Evolutionary conservation across 2,329 filamentous ascomycete genomes (phyloP).

Genomic region (Trichoderma endophyticum): DNA sequence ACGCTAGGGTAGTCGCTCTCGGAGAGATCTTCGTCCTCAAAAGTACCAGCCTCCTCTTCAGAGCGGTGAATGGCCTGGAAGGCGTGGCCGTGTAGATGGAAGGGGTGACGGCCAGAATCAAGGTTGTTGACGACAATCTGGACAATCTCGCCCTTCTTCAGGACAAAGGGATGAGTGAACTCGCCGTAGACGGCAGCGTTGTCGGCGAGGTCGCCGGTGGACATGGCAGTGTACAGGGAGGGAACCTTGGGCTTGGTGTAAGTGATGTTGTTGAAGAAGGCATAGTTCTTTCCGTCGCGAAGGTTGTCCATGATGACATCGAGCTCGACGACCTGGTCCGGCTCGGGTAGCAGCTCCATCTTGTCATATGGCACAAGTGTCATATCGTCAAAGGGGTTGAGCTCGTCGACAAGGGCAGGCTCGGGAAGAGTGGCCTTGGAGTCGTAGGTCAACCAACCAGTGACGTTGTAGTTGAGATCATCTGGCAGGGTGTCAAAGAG

Average conservation of each 20-base stretch:
- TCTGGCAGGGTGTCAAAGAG: constrained; percentile 68
- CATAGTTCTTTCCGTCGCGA: constrained; percentile 57
- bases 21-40: constrained; percentile 44
- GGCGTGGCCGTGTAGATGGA: constrained; percentile 74
- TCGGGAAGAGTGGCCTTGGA: constrained; percentile 41
- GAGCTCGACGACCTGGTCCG: constrained; percentile 62
- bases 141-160: constrained; percentile 65
- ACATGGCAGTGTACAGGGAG: constrained; percentile 72
- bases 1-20: constrained; percentile 47
- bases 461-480: constrained; percentile 65
- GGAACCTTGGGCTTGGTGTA: constrained; percentile 75
- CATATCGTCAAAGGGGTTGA: constrained; percentile 72
- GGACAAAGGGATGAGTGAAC: constrained; percentile 63
- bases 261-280: constrained; percentile 74
- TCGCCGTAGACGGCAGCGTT: constrained; percentile 63
- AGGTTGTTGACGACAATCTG: constrained; percentile 76
- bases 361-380: constrained; percentile 67
- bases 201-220: constrained; percentile 55
- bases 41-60: constrained; percentile 54
- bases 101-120: constrained; percentile 68
- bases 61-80: constrained; percentile 67
- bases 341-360: constrained; percentile 55
- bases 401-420: constrained; percentile 56
- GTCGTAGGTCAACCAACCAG: constrained; percentile 62
- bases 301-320: constrained; percentile 62